These are phyloP conservation scores for Barnettozyma sp. DNA, from an alignment of 805 yeast species.

Conservation along the genomic window DNA sequence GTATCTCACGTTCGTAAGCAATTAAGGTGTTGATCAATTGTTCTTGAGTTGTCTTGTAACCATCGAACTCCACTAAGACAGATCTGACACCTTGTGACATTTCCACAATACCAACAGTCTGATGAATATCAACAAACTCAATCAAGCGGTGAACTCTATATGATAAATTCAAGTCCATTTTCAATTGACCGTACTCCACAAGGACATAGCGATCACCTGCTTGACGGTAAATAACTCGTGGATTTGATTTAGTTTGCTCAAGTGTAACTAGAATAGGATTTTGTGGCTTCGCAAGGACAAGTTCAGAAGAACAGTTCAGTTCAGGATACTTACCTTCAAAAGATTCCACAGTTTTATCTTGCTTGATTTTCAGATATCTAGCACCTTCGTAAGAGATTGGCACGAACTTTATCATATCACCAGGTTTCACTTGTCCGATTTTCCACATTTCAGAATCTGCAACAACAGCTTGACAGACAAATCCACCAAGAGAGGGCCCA, in stretches of 20 bases:
- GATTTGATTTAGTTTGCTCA: constrained; percentile 43
- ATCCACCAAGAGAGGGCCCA: constrained; percentile 97
- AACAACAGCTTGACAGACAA: constrained; percentile 94
- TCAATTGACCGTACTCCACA: constrained; percentile 88
- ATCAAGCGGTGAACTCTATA: constrained; percentile 83
- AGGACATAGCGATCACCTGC: constrained; percentile 94
- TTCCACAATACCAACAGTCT: constrained; percentile 78
- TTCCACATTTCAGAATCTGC: constrained; percentile 97
- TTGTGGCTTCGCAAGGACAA: constrained; percentile 41
- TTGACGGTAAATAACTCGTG: constrained; percentile 81
- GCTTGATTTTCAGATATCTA: constrained; percentile 49
- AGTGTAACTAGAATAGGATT: constrained; percentile 61
- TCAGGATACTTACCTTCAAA: constrained; percentile 36
- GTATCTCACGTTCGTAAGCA: constrained; percentile 70
- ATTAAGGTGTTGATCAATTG: constrained; percentile 55
- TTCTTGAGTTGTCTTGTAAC: constrained; percentile 51
- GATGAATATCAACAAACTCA: constrained; percentile 56
- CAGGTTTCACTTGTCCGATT: constrained; percentile 96
- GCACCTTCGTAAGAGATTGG: constrained; percentile 73
- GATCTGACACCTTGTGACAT: constrained; percentile 98
- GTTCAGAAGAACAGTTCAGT: constrained; percentile 22
- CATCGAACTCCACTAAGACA: constrained; percentile 80
- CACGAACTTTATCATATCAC: constrained; percentile 74
- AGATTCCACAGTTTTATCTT: constrained; percentile 44
- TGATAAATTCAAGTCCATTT: constrained; percentile 75